Evolutionary conservation across 2,329 filamentous ascomycete genomes (phyloP).

Genomic region (Byssothecium circinans): DNA sequence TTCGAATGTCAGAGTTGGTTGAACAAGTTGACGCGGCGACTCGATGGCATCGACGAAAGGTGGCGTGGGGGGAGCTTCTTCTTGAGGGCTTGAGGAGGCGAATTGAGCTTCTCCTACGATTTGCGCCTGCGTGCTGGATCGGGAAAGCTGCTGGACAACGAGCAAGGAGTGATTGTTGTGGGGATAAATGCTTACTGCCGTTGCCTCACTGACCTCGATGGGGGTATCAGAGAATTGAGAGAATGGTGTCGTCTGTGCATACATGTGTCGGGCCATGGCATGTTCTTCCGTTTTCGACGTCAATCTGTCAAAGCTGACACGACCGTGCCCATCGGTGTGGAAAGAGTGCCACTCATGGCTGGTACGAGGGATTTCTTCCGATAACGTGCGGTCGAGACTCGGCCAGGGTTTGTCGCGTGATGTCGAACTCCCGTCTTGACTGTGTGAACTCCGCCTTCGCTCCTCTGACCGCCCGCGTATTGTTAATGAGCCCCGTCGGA

Average conservation of each 20-base stretch:
- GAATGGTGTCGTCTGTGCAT: constrained; percentile 53
- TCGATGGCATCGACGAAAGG: constrained; percentile 31
- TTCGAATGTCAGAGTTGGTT: constrained; percentile 37
- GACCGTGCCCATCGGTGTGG: constrained; percentile 34
- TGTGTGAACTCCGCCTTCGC: constrained; percentile 28
- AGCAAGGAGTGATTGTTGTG: constrained; percentile 66
- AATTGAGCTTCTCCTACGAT: constrained; percentile 18
- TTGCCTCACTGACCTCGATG: constrained; percentile 63
- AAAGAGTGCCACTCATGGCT: constrained; percentile 37
- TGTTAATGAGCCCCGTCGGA: constrained; percentile 28
- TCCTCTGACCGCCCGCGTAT: constrained; percentile 33
- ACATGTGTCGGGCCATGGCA: constrained; percentile 49
- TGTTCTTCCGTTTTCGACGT: constrained; percentile 44
- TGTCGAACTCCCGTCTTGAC: constrained; percentile 33
- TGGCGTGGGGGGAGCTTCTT: constrained; percentile 25
- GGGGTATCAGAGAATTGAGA: constrained; percentile 54
- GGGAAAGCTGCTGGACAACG: constrained; percentile 59
- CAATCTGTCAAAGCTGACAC: constrained; percentile 43
- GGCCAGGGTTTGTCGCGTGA: constrained; percentile 28
- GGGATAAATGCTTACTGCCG: constrained; percentile 61
- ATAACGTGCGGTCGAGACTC: constrained; percentile 28
- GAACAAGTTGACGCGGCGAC: constrained; percentile 9
- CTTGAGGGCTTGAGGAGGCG: constrained; percentile 18
- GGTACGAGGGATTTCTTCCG: constrained; percentile 32
- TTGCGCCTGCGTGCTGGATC: constrained; percentile 29